A percentile compares a stretch with the other conserved stretches of the same genome.
These are phyloP conservation scores for Actinomucor elegans DNA, from an alignment of 371 early-diverging fungal genomes.

Conservation along the genomic window DNA sequence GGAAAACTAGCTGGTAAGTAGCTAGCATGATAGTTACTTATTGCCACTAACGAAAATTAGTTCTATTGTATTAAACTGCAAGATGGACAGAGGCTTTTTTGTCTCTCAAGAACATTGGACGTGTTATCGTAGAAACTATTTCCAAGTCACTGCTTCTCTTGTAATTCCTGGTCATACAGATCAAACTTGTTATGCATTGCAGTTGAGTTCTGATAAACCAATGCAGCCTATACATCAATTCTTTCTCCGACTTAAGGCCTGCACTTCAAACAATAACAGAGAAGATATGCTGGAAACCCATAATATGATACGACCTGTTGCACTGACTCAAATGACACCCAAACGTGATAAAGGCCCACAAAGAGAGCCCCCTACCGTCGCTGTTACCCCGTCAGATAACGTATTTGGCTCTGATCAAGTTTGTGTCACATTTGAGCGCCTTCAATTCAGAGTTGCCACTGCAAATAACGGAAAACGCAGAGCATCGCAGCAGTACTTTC, in stretches of 20 bases:
- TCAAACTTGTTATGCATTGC: constrained; percentile 10
- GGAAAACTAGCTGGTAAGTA: neutral
- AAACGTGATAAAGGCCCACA: constrained; percentile 90
- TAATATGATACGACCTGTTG: constrained; percentile 66
- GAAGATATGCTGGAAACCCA: constrained; percentile 42
- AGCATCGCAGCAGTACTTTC: constrained; percentile 84
- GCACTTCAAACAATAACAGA: neutral
- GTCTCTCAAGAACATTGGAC: constrained; percentile 78
- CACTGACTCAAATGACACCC: constrained; percentile 82
- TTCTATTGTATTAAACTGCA: constrained; percentile 51
- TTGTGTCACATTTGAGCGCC: constrained; percentile 74
- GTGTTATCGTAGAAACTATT: constrained; percentile 88
- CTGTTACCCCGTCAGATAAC: constrained; percentile 46
- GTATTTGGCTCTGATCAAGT: constrained; percentile 23
- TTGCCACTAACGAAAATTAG: neutral
- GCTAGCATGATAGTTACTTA: neutral
- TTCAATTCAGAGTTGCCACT: constrained; percentile 89
- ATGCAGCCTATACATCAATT: constrained; percentile 27
- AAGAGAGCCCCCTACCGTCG: constrained; percentile 55
- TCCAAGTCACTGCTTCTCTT: constrained; percentile 75
- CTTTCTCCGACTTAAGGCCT: constrained; percentile 55
- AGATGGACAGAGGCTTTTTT: constrained; percentile 72
- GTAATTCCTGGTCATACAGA: constrained; percentile 43
- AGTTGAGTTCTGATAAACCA: constrained; percentile 4
- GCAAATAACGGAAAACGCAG: constrained; percentile 82